These are phyloP conservation scores for Acorus gramineus DNA, from an alignment of 106 monocot species.

Conservation along the genomic window DNA sequence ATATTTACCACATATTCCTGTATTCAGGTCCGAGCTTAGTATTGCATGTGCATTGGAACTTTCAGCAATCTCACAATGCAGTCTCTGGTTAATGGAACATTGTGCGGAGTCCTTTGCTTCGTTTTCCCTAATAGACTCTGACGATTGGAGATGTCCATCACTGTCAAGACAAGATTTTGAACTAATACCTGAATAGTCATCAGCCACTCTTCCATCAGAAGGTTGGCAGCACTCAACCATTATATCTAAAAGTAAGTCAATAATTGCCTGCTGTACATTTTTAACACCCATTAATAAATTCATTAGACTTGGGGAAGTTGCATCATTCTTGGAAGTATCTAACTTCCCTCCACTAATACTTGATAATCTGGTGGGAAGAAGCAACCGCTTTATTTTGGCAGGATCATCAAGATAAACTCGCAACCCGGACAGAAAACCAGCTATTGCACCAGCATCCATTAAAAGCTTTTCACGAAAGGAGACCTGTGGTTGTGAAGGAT, in stretches of 20 bases:
- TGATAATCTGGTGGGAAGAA: constrained; percentile 76
- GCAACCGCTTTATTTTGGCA: constrained; percentile 82
- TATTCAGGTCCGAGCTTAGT: constrained; percentile 44
- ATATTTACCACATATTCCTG: constrained; percentile 16
- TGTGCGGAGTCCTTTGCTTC: constrained; percentile 30
- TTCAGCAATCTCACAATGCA: constrained; percentile 43
- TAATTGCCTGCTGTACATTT: constrained; percentile 80
- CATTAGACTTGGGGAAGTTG: constrained; percentile 72
- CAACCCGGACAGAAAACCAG: constrained; percentile 74
- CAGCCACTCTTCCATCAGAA: constrained; percentile 36
- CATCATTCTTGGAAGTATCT: constrained; percentile 34
- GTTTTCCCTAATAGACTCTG: constrained; percentile 31
- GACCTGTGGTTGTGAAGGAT: constrained; percentile 67
- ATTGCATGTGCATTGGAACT: constrained; percentile 34
- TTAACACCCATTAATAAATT: constrained; percentile 86
- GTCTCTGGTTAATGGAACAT: constrained; percentile 29
- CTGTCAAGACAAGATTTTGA: constrained; percentile 32
- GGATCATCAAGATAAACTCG: constrained; percentile 84
- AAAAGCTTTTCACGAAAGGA: constrained; percentile 85
- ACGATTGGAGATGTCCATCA: constrained; percentile 30
- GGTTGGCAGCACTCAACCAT: constrained; percentile 98
- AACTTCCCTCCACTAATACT: constrained; percentile 39
- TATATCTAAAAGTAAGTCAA: constrained; percentile 91
- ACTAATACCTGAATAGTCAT: constrained; percentile 32
- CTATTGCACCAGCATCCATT: constrained; percentile 82